Evolutionary conservation across 148 eudicot species (phyloP).

Genomic region (Mesembryanthemum crystallinum): DNA sequence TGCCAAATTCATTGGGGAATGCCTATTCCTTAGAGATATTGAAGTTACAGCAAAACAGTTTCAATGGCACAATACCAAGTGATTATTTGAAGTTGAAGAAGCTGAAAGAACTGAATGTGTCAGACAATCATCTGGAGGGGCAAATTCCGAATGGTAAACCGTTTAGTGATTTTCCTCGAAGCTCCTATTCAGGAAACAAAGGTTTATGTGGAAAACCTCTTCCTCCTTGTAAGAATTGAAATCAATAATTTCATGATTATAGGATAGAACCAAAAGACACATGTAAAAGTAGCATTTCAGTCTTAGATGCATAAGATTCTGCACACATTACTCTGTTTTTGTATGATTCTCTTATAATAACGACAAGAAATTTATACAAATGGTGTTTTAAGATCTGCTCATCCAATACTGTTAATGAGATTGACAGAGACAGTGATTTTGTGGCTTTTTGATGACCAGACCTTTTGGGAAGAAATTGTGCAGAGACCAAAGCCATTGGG

Average conservation of each 20-base stretch:
- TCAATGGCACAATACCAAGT: constrained; percentile 42
- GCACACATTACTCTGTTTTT: no score
- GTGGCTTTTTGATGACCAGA: constrained; percentile 89
- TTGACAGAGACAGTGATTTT: constrained; percentile 85
- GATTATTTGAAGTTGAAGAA: constrained; percentile 35
- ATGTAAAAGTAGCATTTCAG: background rate
- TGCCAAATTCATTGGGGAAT: constrained; percentile 40
- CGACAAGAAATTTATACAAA: no score
- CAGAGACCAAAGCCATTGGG: constrained; percentile 62
- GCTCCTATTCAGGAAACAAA: constrained; percentile 48
- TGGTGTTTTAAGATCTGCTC: no score
- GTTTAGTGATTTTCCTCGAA: constrained; percentile 41
- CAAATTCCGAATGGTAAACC: constrained; percentile 52
- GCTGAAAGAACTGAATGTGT: constrained; percentile 46
- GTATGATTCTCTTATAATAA: no score
- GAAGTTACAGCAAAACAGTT: constrained; percentile 42
- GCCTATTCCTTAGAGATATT: constrained; percentile 38
- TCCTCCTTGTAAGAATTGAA: constrained; percentile 39
- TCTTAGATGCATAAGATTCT: background rate
- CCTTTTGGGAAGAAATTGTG: constrained; percentile 89
- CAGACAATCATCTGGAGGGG: constrained; percentile 48
- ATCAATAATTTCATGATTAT: background rate
- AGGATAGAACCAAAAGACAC: background rate
- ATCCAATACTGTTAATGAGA: constrained; percentile 71
- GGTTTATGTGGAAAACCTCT: constrained; percentile 56